Evolutionary conservation across 2,329 filamentous ascomycete genomes (phyloP).

Genomic region (Aspergillus piperis): DNA sequence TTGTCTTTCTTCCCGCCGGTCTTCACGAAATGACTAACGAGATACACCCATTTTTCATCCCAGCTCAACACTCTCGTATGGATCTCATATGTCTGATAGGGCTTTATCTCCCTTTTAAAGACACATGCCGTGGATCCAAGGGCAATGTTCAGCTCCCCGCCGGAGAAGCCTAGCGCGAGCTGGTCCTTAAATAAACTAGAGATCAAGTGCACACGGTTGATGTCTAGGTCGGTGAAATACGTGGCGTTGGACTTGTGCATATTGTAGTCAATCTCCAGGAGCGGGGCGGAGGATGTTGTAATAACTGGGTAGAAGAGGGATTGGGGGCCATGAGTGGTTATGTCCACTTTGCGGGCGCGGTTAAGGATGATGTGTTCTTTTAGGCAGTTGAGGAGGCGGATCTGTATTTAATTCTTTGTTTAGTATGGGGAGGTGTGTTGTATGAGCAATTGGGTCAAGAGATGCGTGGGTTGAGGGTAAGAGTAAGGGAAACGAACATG

Average conservation of each 20-base stretch:
- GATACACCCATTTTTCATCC: constrained; percentile 76
- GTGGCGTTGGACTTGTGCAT: constrained; percentile 25
- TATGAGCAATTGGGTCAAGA: too few relatives aligned
- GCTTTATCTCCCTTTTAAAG: constrained; percentile 68
- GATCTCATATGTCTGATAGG: constrained; percentile 67
- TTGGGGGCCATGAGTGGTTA: constrained; percentile 2
- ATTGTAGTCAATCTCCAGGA: constrained; percentile 23
- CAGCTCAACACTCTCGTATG: constrained; percentile 67
- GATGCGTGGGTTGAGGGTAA: background rate
- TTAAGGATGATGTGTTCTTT: background rate
- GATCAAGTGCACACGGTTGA: constrained; percentile 14
- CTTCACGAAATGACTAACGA: constrained; percentile 68
- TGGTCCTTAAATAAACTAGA: background rate
- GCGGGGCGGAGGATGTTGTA: constrained; percentile 6
- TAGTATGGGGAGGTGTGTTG: background rate
- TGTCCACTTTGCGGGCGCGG: constrained; percentile 1
- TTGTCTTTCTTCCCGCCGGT: constrained; percentile 18
- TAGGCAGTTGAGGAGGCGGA: constrained; percentile 7
- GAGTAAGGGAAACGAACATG: constrained; percentile 6
- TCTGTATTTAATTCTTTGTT: background rate
- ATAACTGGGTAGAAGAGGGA: constrained; percentile 9
- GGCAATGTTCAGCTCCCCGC: constrained; percentile 54
- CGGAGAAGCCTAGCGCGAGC: constrained; percentile 10
- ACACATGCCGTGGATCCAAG: constrained; percentile 68
- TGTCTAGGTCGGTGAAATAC: constrained; percentile 23